phyloP scores from a whole-genome alignment of 495 filamentous ascomycete genomes.

The Penicillium maclennaniae region DNA sequence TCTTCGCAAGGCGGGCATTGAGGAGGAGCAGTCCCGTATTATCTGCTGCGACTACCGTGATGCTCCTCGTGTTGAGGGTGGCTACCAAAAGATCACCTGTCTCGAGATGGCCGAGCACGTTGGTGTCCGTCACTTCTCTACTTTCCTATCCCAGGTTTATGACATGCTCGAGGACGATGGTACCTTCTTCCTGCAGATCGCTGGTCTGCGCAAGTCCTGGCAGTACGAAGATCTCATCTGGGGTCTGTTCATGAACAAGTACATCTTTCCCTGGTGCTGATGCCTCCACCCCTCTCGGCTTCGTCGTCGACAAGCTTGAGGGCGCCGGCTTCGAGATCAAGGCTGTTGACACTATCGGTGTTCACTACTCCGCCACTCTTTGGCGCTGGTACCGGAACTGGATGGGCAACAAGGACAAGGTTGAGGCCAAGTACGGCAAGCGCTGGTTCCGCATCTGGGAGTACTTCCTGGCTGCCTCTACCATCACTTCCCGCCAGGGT shows the following conservation, averaged over 20 bases:
- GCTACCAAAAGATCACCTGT: conserved; percentile 68
- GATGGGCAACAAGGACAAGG: conserved; percentile 93
- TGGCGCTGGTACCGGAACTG: conserved; percentile 99
- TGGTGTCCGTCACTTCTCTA: conserved; percentile 59
- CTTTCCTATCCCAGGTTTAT: conserved; percentile 60
- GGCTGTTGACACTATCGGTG: conserved; percentile 78
- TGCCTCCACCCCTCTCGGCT: conserved; percentile 62
- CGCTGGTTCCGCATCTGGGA: conserved; percentile 99
- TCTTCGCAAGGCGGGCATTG: conserved; percentile 54
- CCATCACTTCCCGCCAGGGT: conserved; percentile 91
- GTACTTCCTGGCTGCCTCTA: conserved; percentile 91
- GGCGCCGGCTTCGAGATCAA: conserved; percentile 61
- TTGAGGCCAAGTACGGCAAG: conserved; percentile 91
- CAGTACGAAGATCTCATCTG: conserved; percentile 73
- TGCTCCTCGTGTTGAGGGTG: conserved; percentile 54
- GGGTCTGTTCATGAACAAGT: conserved; percentile 77
- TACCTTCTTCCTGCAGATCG: conserved; percentile 69
- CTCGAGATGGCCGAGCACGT: conserved; percentile 79
- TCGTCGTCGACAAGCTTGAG: conserved; percentile 61
- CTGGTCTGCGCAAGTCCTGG: conserved; percentile 65
- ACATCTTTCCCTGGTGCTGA: conserved; percentile 72
- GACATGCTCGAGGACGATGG: conserved; percentile 70
- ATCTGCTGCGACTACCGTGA: conserved; percentile 69
- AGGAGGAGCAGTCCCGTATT: conserved; percentile 61
- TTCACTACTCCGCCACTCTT: conserved; percentile 95